phyloP scores from a whole-genome alignment of 768 basidiomycete genomes.

The Tylopilus vinaceipallidus region DNA sequence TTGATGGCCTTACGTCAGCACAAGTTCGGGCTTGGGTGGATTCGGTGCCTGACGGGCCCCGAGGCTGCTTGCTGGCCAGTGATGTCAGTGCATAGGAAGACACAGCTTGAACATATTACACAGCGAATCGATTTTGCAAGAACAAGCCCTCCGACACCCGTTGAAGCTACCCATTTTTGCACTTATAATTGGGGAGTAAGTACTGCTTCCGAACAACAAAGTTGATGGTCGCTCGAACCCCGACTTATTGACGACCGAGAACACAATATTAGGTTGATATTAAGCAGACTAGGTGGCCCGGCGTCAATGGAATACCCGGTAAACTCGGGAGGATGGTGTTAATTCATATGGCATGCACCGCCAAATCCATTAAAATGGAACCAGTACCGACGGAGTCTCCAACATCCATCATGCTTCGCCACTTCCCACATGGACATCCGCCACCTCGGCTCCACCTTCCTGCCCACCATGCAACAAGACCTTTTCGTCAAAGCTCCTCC shows the following conservation, averaged over 20 bases:
- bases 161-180: not conserved
- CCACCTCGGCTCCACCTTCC: constrained; percentile 9
- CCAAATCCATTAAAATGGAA: no score
- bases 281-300: no score
- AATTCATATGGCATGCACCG: not conserved
- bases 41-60: not conserved
- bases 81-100: no score
- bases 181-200: not conserved
- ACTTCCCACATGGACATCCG: constrained; percentile 17
- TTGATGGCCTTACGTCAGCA: constrained; percentile 22
- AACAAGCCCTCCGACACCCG: not conserved
- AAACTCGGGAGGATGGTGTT: no score
- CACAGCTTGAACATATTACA: no score
- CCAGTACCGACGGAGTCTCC: no score
- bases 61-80: not conserved
- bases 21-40: constrained; percentile 1
- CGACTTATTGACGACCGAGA: no score
- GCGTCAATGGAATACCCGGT: no score
- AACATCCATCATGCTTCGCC: constrained; percentile 7
- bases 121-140: no score
- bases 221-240: no score
- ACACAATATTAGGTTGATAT: no score
- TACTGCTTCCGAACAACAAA: no score
- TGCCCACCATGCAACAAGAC: constrained; percentile 25
- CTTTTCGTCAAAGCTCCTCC: constrained; percentile 44